These are phyloP conservation scores for Aureobasidium sp. DNA, from an alignment of 2,329 filamentous ascomycete species.

Conservation along the genomic window DNA sequence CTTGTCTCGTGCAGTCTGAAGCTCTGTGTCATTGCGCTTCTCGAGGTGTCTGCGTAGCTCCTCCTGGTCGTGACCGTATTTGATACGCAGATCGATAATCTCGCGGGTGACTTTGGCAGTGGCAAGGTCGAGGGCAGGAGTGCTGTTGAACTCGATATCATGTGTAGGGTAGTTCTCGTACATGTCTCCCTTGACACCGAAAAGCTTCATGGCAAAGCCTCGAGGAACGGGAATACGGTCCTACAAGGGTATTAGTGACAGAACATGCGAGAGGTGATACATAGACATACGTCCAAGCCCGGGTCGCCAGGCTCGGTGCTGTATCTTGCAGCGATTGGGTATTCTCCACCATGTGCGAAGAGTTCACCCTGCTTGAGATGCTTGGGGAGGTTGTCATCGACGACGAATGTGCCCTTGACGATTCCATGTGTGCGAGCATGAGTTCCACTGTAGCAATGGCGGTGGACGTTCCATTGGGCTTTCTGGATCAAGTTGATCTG, in stretches of 20 bases:
- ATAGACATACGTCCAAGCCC: slow-evolving; percentile 28
- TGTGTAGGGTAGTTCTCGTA: slow-evolving; percentile 34
- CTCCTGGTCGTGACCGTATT: slow-evolving; percentile 31
- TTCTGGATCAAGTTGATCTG: slow-evolving; percentile 41
- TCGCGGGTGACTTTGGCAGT: slow-evolving; percentile 40
- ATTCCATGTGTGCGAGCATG: slow-evolving; percentile 43
- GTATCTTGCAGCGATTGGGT: slow-evolving; percentile 32
- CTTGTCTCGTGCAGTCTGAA: slow-evolving; percentile 35
- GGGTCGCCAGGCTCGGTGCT: slow-evolving; percentile 34
- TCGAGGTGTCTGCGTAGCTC: slow-evolving; percentile 39
- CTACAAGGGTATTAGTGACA: slow-evolving; percentile 5
- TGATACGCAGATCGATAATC: slow-evolving; percentile 37
- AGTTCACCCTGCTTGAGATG: slow-evolving; percentile 39
- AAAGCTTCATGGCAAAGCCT: slow-evolving; percentile 45
- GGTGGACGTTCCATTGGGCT: slow-evolving; percentile 37
- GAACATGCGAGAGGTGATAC: neutral
- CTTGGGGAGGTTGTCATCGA: slow-evolving; percentile 35
- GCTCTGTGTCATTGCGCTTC: slow-evolving; percentile 29
- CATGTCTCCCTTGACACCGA: slow-evolving; percentile 39
- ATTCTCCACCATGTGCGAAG: slow-evolving; percentile 29
- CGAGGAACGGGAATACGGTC: slow-evolving; percentile 40
- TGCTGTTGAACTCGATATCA: slow-evolving; percentile 45
- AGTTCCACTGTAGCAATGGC: slow-evolving; percentile 35
- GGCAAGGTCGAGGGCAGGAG: slow-evolving; percentile 41
- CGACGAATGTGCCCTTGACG: slow-evolving; percentile 41